Evolutionary conservation across 129 eudicot genomes (phyloP), one percentile per base, ranked within the genome.

Genomic region (Kitagawia praeruptora): DNA sequence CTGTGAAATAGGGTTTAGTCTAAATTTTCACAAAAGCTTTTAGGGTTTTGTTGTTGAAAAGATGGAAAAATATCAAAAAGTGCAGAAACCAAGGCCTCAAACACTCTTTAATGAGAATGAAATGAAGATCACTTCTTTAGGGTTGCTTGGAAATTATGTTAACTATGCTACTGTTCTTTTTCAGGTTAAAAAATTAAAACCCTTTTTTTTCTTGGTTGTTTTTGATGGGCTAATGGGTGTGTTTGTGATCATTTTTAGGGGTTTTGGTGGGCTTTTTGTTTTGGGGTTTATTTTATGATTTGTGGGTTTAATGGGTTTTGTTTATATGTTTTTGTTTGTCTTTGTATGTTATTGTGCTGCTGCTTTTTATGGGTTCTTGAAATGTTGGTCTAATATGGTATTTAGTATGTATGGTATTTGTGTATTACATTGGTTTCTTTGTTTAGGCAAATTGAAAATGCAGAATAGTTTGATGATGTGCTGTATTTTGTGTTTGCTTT

Each of bases 1-100:
- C 31, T 21, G 66, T 8, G 37, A 9, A 58, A 16, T 1, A 66
- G 71, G 71, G 71, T 66, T 66, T 66, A 28, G 71, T 61, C 69
- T 27, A 13, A 0, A 31, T 66, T 66, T 66, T 66, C 21, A 56
- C 23, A 75, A 80, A 75, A 88, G 90, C 84, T 85, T 89, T 88
- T 82, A 63, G 88, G 88, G 83, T 72, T 80, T 83, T 6, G 79
- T 42, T 67, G 10, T 31, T 67, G 40, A 67, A 61, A 58, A 58
- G 10, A n/a, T 61, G 69, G 69, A 61, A n/a, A 61, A 61, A 27
- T 61, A 61, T 3, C 69, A 25, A 28, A 61, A 61, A n/a, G 37
- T 61, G 37, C 69, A 61, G 37, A 61, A 61, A 61, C 5, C 42
- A 5, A 67, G 23, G 73, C 3, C 73, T 67, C 42, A 34, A 15